A percentile compares a stretch with the other conserved stretches of the same genome.
phyloP scores from a whole-genome alignment of 2,329 filamentous ascomycete genomes.

The Mycogone perniciosa region DNA sequence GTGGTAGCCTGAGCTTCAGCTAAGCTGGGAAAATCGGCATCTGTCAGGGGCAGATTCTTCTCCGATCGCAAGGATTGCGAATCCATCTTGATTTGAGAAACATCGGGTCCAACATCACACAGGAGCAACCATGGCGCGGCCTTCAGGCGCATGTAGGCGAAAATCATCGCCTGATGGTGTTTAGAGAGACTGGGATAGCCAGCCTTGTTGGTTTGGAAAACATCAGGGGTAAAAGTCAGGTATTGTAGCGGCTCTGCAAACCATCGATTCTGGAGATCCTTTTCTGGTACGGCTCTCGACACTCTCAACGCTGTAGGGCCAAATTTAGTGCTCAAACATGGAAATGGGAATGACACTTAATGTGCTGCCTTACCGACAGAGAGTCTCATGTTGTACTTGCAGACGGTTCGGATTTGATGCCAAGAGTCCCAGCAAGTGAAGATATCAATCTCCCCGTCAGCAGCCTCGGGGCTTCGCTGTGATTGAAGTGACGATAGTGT shows the following conservation, averaged over 20 bases:
- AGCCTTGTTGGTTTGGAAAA: conserved; percentile 54
- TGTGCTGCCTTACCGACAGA: conserved; percentile 64
- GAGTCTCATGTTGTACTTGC: conserved; percentile 76
- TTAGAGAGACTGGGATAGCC: conserved; percentile 57
- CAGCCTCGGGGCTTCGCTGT: conserved; percentile 25
- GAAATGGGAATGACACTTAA: not conserved
- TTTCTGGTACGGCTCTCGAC: conserved; percentile 52
- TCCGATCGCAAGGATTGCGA: conserved; percentile 20
- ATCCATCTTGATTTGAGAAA: conserved; percentile 24
- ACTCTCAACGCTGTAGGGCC: conserved; percentile 45
- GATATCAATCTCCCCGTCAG: conserved; percentile 52
- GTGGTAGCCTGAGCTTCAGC: conserved; percentile 52
- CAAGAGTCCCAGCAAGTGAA: conserved; percentile 90
- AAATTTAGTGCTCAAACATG: not conserved
- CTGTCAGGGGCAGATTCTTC: conserved; percentile 30
- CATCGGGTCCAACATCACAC: conserved; percentile 52
- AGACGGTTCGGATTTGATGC: conserved; percentile 79
- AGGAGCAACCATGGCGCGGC: conserved; percentile 57
- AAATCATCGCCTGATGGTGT: conserved; percentile 55
- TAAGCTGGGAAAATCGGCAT: conserved; percentile 60
- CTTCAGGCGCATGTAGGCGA: conserved; percentile 59
- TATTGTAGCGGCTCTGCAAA: conserved; percentile 63
- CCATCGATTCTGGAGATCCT: conserved; percentile 58
- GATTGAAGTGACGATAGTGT: conserved; percentile 42
- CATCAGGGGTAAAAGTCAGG: conserved; percentile 45